Percentiles rank a stretch among this genome's conserved stretches.
These are phyloP conservation scores for Nicotiana otophora DNA, from an alignment of 257 asterid genomes.

Conservation along the genomic window DNA sequence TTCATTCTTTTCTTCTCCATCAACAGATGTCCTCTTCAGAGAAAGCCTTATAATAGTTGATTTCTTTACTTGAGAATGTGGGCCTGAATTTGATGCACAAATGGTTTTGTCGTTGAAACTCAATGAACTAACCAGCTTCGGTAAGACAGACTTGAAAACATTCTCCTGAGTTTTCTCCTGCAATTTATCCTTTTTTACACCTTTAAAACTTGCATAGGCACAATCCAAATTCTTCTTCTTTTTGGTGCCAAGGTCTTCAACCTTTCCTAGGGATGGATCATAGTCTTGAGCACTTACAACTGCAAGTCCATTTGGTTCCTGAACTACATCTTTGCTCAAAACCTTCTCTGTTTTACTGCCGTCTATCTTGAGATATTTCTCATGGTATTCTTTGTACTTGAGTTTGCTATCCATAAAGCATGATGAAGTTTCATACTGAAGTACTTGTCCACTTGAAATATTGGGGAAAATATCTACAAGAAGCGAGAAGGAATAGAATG, in stretches of 20 bases:
- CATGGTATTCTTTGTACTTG: constrained; percentile 47
- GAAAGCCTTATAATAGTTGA: constrained; percentile 77
- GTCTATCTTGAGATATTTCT: constrained; percentile 45
- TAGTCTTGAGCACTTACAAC: constrained; percentile 32
- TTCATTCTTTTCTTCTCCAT: constrained; percentile 54
- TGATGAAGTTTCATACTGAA: constrained; percentile 68
- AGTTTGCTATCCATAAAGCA: constrained; percentile 48
- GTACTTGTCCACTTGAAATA: constrained; percentile 57
- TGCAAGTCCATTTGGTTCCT: constrained; percentile 39
- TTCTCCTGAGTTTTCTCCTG: constrained; percentile 48
- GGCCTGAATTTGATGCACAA: constrained; percentile 26
- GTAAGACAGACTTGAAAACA: constrained; percentile 62
- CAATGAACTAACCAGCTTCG: constrained; percentile 56
- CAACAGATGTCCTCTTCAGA: constrained; percentile 65
- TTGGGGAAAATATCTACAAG: constrained; percentile 48
- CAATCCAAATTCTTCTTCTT: constrained; percentile 49
- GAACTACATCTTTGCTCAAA: constrained; percentile 36
- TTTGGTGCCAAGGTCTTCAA: constrained; percentile 36
- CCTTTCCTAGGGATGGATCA: constrained; percentile 33
- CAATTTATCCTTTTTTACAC: constrained; percentile 36
- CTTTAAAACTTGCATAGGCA: constrained; percentile 47
- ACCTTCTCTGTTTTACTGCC: constrained; percentile 13
- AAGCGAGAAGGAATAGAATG: not conserved
- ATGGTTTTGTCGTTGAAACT: constrained; percentile 65
- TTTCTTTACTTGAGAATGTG: constrained; percentile 58